These are phyloP conservation scores for Grosmannia serpens DNA, from an alignment of 2,329 filamentous ascomycete genomes.

Conservation along the genomic window DNA sequence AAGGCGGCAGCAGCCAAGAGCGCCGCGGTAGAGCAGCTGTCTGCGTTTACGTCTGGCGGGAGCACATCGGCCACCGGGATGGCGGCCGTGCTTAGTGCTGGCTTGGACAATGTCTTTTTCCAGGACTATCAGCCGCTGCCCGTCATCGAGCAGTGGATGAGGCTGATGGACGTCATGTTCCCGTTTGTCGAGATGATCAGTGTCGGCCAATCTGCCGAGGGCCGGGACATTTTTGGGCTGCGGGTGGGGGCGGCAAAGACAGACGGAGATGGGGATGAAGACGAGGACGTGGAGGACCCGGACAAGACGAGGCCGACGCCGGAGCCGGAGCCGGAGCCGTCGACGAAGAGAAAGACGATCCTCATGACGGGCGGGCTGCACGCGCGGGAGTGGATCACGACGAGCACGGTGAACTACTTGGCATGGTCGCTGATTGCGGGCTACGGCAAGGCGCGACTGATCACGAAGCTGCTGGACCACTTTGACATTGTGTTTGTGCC, in stretches of 20 bases:
- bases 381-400: constrained; percentile 93
- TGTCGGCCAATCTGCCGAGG: constrained; percentile 80
- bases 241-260: constrained; percentile 45
- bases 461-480: constrained; percentile 67
- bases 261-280: not conserved
- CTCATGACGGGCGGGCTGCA: constrained; percentile 72
- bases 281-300: not conserved
- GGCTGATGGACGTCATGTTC: constrained; percentile 80
- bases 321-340: constrained; percentile 8
- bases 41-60: constrained; percentile 5
- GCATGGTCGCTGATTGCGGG: constrained; percentile 79
- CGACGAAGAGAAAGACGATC: constrained; percentile 15
- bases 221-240: constrained; percentile 72
- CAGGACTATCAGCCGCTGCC: constrained; percentile 80
- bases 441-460: constrained; percentile 59
- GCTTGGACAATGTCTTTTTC: constrained; percentile 72
- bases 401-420: constrained; percentile 80
- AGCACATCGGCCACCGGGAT: constrained; percentile 19
- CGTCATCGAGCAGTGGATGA: constrained; percentile 64
- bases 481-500: constrained; percentile 87
- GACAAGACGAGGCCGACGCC: not conserved
- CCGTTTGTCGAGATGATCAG: constrained; percentile 57
- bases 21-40: not conserved
- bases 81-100: constrained; percentile 17
- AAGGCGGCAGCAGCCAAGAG: constrained; percentile 8